Conservation (phyloP, 2,329 filamentous ascomycete species). For the Capronia epimyces region DNA sequence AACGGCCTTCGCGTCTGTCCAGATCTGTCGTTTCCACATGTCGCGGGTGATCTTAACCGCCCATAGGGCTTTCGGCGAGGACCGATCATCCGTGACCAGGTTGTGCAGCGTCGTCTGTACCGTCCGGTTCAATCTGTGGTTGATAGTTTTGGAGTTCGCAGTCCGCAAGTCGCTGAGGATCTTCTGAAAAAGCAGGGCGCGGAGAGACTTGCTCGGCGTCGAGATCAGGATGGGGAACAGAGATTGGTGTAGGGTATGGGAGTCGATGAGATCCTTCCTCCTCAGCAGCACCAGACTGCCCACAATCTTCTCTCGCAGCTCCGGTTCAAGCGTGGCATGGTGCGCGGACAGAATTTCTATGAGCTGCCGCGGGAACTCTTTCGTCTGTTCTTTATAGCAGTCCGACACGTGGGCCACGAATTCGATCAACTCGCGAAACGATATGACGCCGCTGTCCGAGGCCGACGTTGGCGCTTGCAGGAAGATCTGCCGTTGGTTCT, state of each 20-base stretch:
- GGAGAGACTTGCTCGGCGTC: constrained; percentile 86
- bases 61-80: constrained; percentile 85
- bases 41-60: constrained; percentile 92
- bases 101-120: constrained; percentile 93
- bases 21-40: constrained; percentile 93
- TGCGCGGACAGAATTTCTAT: constrained; percentile 75
- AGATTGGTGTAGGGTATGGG: constrained; percentile 73
- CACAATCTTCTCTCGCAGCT: constrained; percentile 90
- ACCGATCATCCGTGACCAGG: constrained; percentile 76
- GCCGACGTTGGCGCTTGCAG: constrained; percentile 74
- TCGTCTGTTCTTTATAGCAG: constrained; percentile 78
- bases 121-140: constrained; percentile 87
- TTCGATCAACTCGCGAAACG: constrained; percentile 85
- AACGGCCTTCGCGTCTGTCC: constrained; percentile 91
- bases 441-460: constrained; percentile 65
- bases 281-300: constrained; percentile 79
- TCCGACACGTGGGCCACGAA: constrained; percentile 91
- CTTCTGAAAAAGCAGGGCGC: constrained; percentile 78
- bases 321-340: constrained; percentile 73
- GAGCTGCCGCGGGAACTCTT: constrained; percentile 71
- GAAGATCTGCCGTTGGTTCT: constrained; percentile 86
- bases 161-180: constrained; percentile 86
- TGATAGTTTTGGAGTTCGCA: constrained; percentile 78
- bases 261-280: constrained; percentile 89
- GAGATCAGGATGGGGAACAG: constrained; percentile 90